These are phyloP conservation scores for Pythium vanterpoolii DNA, from an alignment of 352 stramenopile genomes.

Conservation along the genomic window DNA sequence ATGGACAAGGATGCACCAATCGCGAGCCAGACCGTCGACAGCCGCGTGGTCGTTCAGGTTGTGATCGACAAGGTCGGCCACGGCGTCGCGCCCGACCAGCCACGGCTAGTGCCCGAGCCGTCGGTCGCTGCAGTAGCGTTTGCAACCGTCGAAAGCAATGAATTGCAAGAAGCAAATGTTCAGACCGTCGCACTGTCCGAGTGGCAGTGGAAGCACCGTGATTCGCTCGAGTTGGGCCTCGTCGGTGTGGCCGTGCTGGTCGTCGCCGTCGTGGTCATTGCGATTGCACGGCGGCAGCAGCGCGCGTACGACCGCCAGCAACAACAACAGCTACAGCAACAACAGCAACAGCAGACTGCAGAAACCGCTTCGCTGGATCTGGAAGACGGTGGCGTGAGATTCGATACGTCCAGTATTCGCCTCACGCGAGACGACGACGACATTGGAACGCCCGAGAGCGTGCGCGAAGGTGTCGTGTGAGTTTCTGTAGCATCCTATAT, in stretches of 20 bases:
- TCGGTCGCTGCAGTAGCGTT: neutral
- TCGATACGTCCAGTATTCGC: neutral
- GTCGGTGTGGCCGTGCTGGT: conserved; percentile 12
- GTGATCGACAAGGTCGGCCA: conserved; percentile 24
- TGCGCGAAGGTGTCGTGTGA: conserved; percentile 19
- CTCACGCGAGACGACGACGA: conserved; percentile 7
- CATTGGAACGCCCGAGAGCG: conserved; percentile 12
- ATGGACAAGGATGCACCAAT: neutral
- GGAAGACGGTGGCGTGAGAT: neutral
- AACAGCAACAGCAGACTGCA: neutral
- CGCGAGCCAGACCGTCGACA: neutral
- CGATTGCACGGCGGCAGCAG: conserved; percentile 19
- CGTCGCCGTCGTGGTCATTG: conserved; percentile 18
- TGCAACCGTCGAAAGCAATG: neutral
- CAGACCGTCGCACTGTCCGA: neutral
- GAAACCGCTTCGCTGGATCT: neutral
- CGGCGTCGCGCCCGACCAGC: conserved; percentile 20
- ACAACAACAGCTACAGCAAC: neutral
- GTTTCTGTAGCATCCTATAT: no score
- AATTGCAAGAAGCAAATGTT: neutral
- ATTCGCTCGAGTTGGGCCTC: conserved; percentile 15
- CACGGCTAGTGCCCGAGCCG: conserved; percentile 8
- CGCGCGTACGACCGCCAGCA: conserved; percentile 17
- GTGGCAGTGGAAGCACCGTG: conserved; percentile 14
- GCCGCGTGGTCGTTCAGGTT: conserved; percentile 6